These are phyloP conservation scores for Tuber indicum DNA, from an alignment of 495 filamentous ascomycete genomes.

Conservation along the genomic window DNA sequence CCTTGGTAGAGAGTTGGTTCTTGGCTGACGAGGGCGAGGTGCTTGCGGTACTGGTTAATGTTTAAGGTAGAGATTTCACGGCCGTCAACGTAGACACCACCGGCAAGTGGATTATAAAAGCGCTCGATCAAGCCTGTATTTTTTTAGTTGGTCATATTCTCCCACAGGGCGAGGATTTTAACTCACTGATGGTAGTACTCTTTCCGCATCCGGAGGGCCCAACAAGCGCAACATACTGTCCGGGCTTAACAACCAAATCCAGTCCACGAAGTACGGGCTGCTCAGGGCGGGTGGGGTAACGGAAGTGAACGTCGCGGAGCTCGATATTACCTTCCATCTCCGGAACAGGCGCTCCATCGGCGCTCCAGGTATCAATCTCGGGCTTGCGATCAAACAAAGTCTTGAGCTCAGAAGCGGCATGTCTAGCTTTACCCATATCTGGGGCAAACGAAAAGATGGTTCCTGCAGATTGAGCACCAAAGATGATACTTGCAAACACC, in stretches of 20 bases:
- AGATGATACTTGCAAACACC: constrained; percentile 71
- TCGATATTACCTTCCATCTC: constrained; percentile 62
- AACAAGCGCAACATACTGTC: constrained; percentile 74
- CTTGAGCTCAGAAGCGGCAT: constrained; percentile 68
- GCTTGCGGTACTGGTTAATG: constrained; percentile 67
- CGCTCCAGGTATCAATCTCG: constrained; percentile 74
- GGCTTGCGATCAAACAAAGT: constrained; percentile 72
- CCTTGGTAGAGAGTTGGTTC: constrained; percentile 85
- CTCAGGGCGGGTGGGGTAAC: constrained; percentile 72
- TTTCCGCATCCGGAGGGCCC: constrained; percentile 80
- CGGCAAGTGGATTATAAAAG: constrained; percentile 75
- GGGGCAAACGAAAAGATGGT: constrained; percentile 78
- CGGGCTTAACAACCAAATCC: constrained; percentile 63
- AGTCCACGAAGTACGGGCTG: constrained; percentile 71
- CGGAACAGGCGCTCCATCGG: constrained; percentile 56
- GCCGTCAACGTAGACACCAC: constrained; percentile 65
- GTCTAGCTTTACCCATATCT: constrained; percentile 83
- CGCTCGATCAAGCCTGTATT: constrained; percentile 60
- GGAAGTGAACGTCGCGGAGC: constrained; percentile 72
- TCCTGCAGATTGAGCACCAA: constrained; percentile 79
- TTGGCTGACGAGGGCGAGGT: constrained; percentile 74
- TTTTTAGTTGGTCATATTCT: background rate
- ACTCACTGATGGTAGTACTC: constrained; percentile 59
- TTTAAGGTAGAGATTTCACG: constrained; percentile 68
- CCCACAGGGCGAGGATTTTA: background rate